These are phyloP conservation scores for Lactarius sp. DNA, from an alignment of 768 basidiomycete genomes.

Conservation along the genomic window DNA sequence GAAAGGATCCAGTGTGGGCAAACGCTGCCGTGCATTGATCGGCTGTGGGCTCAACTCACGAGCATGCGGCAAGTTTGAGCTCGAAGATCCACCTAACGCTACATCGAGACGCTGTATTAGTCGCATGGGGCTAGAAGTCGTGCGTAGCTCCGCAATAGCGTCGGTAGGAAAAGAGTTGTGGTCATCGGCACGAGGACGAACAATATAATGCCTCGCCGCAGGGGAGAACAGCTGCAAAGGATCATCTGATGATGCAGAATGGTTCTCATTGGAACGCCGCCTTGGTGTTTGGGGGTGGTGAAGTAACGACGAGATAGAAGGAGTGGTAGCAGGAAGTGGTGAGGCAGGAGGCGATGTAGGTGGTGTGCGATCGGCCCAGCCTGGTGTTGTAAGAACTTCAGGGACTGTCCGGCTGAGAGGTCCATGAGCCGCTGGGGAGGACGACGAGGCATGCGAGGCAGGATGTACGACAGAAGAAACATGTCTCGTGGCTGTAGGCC, in stretches of 20 bases:
- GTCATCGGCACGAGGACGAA: background rate
- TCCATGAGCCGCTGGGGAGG: background rate
- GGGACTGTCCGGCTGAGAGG: background rate
- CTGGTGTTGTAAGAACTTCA: background rate
- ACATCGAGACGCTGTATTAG: too few relatives aligned
- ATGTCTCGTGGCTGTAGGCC: background rate
- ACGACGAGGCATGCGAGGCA: background rate
- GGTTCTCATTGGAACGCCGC: background rate
- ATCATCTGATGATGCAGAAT: background rate
- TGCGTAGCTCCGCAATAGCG: background rate
- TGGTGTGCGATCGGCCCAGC: background rate
- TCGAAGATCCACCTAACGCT: too few relatives aligned
- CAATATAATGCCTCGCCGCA: background rate
- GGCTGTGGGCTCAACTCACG: background rate
- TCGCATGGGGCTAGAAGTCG: too few relatives aligned
- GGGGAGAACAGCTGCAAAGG: background rate
- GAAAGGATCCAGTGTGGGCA: background rate
- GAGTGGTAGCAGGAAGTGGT: background rate
- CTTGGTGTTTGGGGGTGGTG: background rate
- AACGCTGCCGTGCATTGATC: background rate
- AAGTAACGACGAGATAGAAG: background rate
- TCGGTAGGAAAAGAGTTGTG: background rate
- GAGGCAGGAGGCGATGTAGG: slow-evolving; percentile 12
- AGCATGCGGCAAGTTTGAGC: background rate
- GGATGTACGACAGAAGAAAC: background rate